Base-by-base conservation (phyloP, 495 filamentous ascomycete species). In the Penicillium riverlandense region DNA sequence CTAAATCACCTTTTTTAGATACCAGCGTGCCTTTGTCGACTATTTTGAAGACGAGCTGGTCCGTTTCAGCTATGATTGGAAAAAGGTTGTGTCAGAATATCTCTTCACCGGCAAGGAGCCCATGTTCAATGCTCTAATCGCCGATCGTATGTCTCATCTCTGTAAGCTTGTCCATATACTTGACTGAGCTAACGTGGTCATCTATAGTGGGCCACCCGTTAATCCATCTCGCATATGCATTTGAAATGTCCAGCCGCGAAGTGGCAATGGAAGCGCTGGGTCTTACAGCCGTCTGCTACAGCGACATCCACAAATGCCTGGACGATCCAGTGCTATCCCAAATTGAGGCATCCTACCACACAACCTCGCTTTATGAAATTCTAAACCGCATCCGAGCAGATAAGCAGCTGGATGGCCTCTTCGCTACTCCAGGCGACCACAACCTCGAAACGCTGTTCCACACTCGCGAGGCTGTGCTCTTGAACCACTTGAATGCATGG, bases 401-500 rank as follows among this genome's bases (percentile, higher is more conserved):
- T 57, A 65, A 68, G 40, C 57, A 54, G 7, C 57, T 90, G 35
- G 59, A 72, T 34, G 71, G 70, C 4, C 60, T 87, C 14, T 85
- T 87, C 61, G 48, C 66, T 4, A 59, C 71, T 5, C 70, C 74
- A 6, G 83, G 79, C 9, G 64, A 71, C 40, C 62, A 76, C 33
- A 89, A 92, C 55, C 74, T 92, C 33, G 69, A 76, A 4, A 62
- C 64, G 6, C 65, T 95, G 7, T 84, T 95, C 55, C 53, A 70
- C n/a, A 65, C 80, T 37, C 77, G 80, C 41, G 86, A 91, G 59
- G 65, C 70, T n/a, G 70, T 76, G 0, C 63, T 92, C 4, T 62
- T 95, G 31, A 80, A 90, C 39, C 85, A 95, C 67, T 96, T 87
- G 87, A 91, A 94, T 49, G 80, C 85, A 11, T 91, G 88, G 86